Base-by-base conservation (phyloP, 1,139 yeast genomes). In the Sugiyamaella novakii region DNA sequence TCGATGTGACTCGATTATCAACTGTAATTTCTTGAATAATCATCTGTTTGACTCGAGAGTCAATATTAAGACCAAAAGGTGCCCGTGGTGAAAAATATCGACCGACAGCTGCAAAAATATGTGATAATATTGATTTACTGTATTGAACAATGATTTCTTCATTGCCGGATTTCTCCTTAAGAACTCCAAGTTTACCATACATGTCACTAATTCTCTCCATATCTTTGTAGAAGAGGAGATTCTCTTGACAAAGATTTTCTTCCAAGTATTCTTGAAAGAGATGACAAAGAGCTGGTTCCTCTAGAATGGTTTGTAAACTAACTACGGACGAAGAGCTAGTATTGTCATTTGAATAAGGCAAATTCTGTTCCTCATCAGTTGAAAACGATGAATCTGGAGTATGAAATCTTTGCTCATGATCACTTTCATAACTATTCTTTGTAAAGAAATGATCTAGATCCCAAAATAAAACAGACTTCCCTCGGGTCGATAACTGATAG, bases 271-370 rank as follows among this genome's bases (percentile, higher is more conserved):
- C 71, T 49, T 80, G 74, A 66, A 91, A 88, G 10, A 88, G 69
- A 54, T 80, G 78, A 45, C 84, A 74, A 69, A 84, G 69, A 0
- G 95, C 98, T 0, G 97, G 96, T 61, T 91, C 97, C 3, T 68
- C 68, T 12, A 89, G 63, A 3, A 86, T 74, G 8, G 73, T 71
- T 33, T 71, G 67, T 22, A 66, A 43, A 17, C 19, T 29, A 35
- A 19, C 27, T 36, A 11, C 15, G n/a, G 33, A 15, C 18, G 17
- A 3, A 19, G 8, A 15, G 34, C 6, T 27, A 39, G 10, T 41
- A 30, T 19, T 24, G 3, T 12, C 19, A 3, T n/a, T 29, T 4
- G 5, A 5, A 8, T 3, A 15, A 31, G 35, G 24, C 8, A 12
- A 3, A 33, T 17, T 7, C 22, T 39, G 29, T 6, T 39, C 25